Evolutionary conservation across 2,329 filamentous ascomycete genomes (phyloP).

Genomic region (Hypomyces rosellus): DNA sequence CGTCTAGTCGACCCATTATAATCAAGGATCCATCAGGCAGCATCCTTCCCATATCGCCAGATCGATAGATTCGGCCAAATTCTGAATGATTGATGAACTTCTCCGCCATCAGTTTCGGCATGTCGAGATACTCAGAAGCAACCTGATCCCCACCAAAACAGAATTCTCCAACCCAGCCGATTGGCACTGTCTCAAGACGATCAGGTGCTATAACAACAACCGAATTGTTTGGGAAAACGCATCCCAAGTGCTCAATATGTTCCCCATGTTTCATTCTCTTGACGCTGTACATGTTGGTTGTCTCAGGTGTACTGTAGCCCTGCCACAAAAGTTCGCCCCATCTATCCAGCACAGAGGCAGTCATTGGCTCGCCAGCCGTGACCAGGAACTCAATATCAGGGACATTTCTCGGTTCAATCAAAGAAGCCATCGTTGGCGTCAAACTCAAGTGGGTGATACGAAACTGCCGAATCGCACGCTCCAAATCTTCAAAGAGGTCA

Average conservation of each 20-base stretch:
- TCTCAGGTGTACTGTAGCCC: slow-evolving; percentile 79
- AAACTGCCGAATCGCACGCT: slow-evolving; percentile 57
- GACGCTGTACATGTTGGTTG: slow-evolving; percentile 81
- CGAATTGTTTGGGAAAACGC: slow-evolving; percentile 68
- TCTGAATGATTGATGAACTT: slow-evolving; percentile 64
- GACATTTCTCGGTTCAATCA: slow-evolving; percentile 63
- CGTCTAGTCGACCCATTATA: slow-evolving; percentile 67
- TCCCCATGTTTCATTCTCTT: slow-evolving; percentile 54
- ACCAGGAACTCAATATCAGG: slow-evolving; percentile 70
- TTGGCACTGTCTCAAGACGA: slow-evolving; percentile 50
- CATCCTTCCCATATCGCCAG: slow-evolving; percentile 75
- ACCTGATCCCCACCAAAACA: slow-evolving; percentile 85
- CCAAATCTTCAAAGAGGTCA: slow-evolving; percentile 65
- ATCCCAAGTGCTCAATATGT: slow-evolving; percentile 69
- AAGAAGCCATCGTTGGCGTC: slow-evolving; percentile 75
- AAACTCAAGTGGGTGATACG: slow-evolving; percentile 73
- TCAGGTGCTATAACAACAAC: slow-evolving; percentile 52
- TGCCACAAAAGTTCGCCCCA: slow-evolving; percentile 71
- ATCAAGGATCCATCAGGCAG: slow-evolving; percentile 69
- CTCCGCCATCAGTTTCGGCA: slow-evolving; percentile 51
- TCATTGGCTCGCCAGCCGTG: slow-evolving; percentile 76
- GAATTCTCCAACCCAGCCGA: slow-evolving; percentile 72
- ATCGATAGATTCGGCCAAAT: slow-evolving; percentile 72
- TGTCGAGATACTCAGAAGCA: slow-evolving; percentile 65
- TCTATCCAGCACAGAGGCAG: slow-evolving; percentile 58